Base-by-base conservation (phyloP, 805 yeast species). In the Ogataea zsoltii region DNA sequence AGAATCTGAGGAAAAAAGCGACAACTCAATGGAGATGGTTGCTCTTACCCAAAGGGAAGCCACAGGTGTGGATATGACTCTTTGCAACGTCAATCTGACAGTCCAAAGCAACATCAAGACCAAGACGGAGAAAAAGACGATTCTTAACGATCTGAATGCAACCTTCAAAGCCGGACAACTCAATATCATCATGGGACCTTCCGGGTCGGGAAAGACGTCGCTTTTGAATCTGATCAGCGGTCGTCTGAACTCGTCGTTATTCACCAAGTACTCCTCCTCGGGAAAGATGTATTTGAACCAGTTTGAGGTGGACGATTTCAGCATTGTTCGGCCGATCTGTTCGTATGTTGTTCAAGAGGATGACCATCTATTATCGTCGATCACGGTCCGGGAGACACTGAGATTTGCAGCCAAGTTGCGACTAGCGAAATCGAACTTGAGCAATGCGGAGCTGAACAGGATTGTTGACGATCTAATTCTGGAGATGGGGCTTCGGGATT, bases 271-370 rank as follows among this genome's bases (percentile, higher is more conserved):
- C 45, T 39, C 45, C 3, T 53, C 63, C 1, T 55, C 63, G 3
- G 87, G 88, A 3, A 52, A 57, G 2, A 63, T 82, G 12, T 56
- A 62, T 13, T 65, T 82, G 43, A 78, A 79, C 50, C 47, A 69
- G 57, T 37, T 55, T 40, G 41, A 59, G n/a, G 38, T 60, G 4
- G 44, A 44, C 1, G 56, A 61, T 6, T 58, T 51, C 38, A 41
- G 50, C 2, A 58, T 70, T 55, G 55, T 76, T 38, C 54, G 68
- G 38, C 65, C 72, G 28, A 55, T 79, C 19, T 75, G 92, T 41
- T 87, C 92, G 0, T 88, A 85, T 64, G 96, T 88, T 16, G 77
- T 87, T 5, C 96, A 88, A 58, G 88, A 84, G 53, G 96, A 88
- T 59, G 83, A 80, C 50, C 82, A 86, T 31, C 68, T 88, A 42